Percentiles rank a stretch among this genome's conserved stretches.
These are phyloP conservation scores for Tulasnella sp. DNA, from an alignment of 768 basidiomycete genomes.

Conservation along the genomic window DNA sequence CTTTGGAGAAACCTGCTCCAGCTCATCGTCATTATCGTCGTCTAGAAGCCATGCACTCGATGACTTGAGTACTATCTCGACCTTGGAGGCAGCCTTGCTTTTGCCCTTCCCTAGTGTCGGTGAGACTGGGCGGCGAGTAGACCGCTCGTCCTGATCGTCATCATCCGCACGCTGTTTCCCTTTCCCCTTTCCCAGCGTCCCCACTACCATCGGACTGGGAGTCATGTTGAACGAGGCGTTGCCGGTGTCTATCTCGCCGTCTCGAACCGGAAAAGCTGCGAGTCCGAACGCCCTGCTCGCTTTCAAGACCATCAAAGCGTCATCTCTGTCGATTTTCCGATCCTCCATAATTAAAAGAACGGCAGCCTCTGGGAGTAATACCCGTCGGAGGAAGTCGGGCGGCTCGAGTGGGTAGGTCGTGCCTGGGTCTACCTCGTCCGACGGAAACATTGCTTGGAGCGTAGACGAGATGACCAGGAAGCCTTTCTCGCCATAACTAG, in stretches of 20 bases:
- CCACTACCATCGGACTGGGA: no score
- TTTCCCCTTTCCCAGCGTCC: conserved; percentile 7
- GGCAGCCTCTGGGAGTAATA: conserved; percentile 86
- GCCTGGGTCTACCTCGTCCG: conserved; percentile 41
- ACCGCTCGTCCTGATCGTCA: conserved; percentile 27
- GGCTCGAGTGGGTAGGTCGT: conserved; percentile 52
- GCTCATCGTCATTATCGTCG: no score
- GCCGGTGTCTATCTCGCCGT: conserved; percentile 27
- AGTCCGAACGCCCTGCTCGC: conserved; percentile 78
- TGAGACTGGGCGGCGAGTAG: no score
- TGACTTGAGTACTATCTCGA: no score
- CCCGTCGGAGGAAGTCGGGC: conserved; percentile 66
- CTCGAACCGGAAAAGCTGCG: conserved; percentile 69
- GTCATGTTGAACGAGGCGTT: background rate
- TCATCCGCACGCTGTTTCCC: conserved; percentile 14
- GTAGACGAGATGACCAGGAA: conserved; percentile 72
- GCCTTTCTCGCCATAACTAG: conserved; percentile 79
- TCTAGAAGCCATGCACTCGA: no score
- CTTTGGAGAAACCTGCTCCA: background rate
- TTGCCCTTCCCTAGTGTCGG: no score
- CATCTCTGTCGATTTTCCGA: conserved; percentile 34
- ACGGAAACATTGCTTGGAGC: conserved; percentile 65
- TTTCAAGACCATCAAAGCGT: conserved; percentile 50
- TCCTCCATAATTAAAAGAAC: conserved; percentile 76
- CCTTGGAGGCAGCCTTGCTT: no score